Conservation (phyloP, 176 grass and related monocot genomes). For the Otatea glauca region DNA sequence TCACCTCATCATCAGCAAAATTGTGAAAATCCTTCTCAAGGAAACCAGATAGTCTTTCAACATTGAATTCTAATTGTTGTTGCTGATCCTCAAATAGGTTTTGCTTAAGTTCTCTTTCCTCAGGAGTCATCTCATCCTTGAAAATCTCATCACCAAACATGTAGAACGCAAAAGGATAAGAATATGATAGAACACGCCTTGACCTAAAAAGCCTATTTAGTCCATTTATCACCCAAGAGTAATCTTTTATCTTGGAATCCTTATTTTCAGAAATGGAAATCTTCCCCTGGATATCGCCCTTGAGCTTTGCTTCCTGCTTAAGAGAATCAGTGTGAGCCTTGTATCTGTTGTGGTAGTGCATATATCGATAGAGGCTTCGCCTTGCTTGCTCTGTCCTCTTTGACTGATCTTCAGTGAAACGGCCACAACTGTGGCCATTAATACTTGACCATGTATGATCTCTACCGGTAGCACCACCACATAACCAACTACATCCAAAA, state of each 20-base stretch:
- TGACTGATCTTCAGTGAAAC: slow-evolving; percentile 80
- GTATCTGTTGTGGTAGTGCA: slow-evolving; percentile 82
- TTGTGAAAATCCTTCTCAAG: slow-evolving; percentile 69
- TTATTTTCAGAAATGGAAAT: slow-evolving; percentile 94
- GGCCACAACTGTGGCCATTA: slow-evolving; percentile 85
- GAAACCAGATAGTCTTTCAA: slow-evolving; percentile 76
- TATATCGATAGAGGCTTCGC: slow-evolving; percentile 66
- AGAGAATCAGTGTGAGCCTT: slow-evolving; percentile 80
- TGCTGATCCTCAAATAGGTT: slow-evolving; percentile 99
- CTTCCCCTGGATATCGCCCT: slow-evolving; percentile 73
- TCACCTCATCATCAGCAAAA: slow-evolving; percentile 60
- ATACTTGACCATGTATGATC: slow-evolving; percentile 95
- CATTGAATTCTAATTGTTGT: slow-evolving; percentile 94
- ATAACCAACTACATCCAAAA: slow-evolving; percentile 80
- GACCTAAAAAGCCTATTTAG: slow-evolving; percentile 91
- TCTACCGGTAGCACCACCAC: slow-evolving; percentile 86
- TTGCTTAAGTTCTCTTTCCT: slow-evolving; percentile 79
- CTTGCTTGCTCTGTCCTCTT: slow-evolving; percentile 67
- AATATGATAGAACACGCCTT: slow-evolving; percentile 92
- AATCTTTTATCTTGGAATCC: slow-evolving; percentile 95
- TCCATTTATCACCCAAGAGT: slow-evolving; percentile 92
- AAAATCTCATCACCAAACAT: slow-evolving; percentile 88
- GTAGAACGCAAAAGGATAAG: slow-evolving; percentile 77
- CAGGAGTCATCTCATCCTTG: slow-evolving; percentile 70
- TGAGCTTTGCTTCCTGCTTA: slow-evolving; percentile 68